A percentile compares a stretch with the other conserved stretches of the same genome.
phyloP scores from a whole-genome alignment of 2,329 filamentous ascomycete genomes.

The Aspergillus brunneoviolaceus region DNA sequence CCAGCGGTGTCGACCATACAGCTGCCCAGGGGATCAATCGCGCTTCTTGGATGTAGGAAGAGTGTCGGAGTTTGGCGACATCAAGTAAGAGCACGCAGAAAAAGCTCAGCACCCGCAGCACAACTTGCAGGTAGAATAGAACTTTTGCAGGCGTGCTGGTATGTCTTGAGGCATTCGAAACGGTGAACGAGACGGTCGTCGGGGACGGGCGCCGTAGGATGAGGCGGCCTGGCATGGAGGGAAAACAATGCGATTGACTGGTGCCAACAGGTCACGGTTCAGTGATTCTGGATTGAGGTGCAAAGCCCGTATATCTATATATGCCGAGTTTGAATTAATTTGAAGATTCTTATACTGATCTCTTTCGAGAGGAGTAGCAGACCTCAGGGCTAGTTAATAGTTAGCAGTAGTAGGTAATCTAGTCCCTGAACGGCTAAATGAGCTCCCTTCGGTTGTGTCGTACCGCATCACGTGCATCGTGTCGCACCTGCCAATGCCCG shows the following conservation, averaged over 20 bases:
- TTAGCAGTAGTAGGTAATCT: background rate
- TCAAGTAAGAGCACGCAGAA: conserved; percentile 40
- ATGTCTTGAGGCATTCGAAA: conserved; percentile 70
- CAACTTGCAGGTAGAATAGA: conserved; percentile 44
- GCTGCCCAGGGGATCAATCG: conserved; percentile 29
- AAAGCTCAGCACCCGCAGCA: conserved; percentile 48
- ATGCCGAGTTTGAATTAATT: background rate
- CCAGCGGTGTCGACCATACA: conserved; percentile 36
- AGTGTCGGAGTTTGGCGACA: conserved; percentile 33
- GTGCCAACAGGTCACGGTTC: background rate
- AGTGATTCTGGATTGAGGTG: background rate
- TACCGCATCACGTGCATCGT: conserved; percentile 27
- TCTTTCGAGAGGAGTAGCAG: background rate
- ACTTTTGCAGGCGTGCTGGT: conserved; percentile 48
- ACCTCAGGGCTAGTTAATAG: background rate
- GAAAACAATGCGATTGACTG: background rate
- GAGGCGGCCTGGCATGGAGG: conserved; percentile 59
- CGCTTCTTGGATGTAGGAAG: conserved; percentile 28
- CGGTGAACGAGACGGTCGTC: conserved; percentile 88
- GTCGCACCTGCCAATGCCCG: conserved; percentile 15
- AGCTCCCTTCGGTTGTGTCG: conserved; percentile 5
- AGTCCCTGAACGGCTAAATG: conserved; percentile 11
- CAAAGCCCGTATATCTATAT: background rate
- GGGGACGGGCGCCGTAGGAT: conserved; percentile 62
- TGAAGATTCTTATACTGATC: background rate